Conservation (phyloP, 768 basidiomycete species). For the Cystobasidium tubakii region DNA sequence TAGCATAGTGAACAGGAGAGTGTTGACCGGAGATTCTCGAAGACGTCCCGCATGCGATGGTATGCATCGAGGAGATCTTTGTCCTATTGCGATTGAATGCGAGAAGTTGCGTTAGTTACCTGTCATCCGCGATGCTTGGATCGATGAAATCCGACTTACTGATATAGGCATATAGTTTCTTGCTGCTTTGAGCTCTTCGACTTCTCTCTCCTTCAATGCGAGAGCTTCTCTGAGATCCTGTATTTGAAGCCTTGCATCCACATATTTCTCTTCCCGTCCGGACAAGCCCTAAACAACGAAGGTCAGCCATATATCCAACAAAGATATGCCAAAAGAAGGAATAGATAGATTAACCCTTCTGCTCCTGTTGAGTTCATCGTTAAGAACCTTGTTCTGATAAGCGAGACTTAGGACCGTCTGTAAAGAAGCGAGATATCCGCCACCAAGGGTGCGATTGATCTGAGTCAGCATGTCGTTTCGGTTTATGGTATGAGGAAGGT, state of each 20-base stretch:
- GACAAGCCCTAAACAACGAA: neutral
- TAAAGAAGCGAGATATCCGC: neutral
- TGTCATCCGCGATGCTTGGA: too few species aligned
- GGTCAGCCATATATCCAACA: neutral
- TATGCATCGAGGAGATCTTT: slow-evolving; percentile 4
- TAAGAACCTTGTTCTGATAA: slow-evolving; percentile 28
- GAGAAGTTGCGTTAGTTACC: too few species aligned
- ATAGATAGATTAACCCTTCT: neutral
- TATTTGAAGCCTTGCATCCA: slow-evolving; percentile 10
- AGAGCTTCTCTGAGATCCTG: slow-evolving; percentile 20
- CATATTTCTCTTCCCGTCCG: slow-evolving; percentile 13
- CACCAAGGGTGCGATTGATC: neutral
- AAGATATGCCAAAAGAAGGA: neutral
- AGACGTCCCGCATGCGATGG: slow-evolving; percentile 25
- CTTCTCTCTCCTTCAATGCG: slow-evolving; percentile 11
- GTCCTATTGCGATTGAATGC: too few species aligned
- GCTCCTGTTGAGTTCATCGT: slow-evolving; percentile 14
- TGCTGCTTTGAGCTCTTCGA: slow-evolving; percentile 24
- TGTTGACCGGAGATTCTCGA: slow-evolving; percentile 19
- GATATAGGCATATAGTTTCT: slow-evolving; percentile 13
- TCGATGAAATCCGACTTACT: too few species aligned
- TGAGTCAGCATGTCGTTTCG: neutral
- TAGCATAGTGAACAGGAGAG: slow-evolving; percentile 30
- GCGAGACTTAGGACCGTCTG: slow-evolving; percentile 28
- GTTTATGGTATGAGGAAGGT: neutral